These are phyloP conservation scores for Trichophyton equinum DNA, from an alignment of 2,329 filamentous ascomycete species.

Conservation along the genomic window DNA sequence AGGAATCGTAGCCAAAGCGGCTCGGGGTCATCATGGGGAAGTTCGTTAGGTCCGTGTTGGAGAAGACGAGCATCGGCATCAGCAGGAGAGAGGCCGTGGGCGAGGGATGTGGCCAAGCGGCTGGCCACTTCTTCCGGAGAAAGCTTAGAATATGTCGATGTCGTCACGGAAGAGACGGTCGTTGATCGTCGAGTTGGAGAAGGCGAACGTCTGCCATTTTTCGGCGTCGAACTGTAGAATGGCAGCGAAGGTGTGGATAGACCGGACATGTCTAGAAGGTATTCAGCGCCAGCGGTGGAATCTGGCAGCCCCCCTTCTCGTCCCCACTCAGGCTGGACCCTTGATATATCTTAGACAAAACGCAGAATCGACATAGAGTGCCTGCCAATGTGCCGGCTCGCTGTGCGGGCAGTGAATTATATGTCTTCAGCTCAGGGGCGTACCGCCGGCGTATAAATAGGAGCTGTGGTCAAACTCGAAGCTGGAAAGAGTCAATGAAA, in stretches of 20 bases:
- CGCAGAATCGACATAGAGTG: neutral
- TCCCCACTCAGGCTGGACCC: slow-evolving; percentile 3
- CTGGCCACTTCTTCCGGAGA: slow-evolving; percentile 66
- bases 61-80: slow-evolving; percentile 71
- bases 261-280: slow-evolving; percentile 47
- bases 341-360: slow-evolving; percentile 1
- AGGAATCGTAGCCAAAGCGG: slow-evolving; percentile 89
- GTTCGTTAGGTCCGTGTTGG: slow-evolving; percentile 80
- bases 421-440: neutral
- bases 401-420: neutral
- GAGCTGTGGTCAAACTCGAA: neutral
- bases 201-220: slow-evolving; percentile 13
- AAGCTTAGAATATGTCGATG: slow-evolving; percentile 48
- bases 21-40: slow-evolving; percentile 85
- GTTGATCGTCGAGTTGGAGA: slow-evolving; percentile 9
- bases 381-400: neutral
- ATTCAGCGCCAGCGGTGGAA: neutral
- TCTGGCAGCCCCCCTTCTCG: slow-evolving; percentile 3
- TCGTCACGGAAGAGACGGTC: slow-evolving; percentile 21
- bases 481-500: neutral
- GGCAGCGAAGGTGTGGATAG: slow-evolving; percentile 47
- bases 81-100: slow-evolving; percentile 63
- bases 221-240: slow-evolving; percentile 38
- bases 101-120: slow-evolving; percentile 68
- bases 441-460: neutral